These are phyloP conservation scores for Polygonum maritimum DNA, from an alignment of 148 eudicot species.

Conservation along the genomic window DNA sequence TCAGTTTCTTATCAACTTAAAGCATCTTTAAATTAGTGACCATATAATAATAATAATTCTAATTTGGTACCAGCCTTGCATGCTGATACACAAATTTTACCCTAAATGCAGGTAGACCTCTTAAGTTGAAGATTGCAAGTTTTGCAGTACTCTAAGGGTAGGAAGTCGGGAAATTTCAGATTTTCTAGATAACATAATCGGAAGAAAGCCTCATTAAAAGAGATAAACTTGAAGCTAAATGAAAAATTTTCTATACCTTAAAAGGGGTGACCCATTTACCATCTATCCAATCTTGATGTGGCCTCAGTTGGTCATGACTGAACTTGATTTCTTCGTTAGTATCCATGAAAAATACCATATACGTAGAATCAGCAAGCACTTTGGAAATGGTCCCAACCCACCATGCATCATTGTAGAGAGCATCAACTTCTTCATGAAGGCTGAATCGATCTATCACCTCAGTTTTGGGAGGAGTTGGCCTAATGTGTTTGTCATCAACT, in stretches of 20 bases:
- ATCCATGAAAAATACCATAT: conserved; percentile 54
- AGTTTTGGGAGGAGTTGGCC: conserved; percentile 65
- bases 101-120: not conserved
- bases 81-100: not conserved
- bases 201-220: not conserved
- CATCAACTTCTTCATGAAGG: conserved; percentile 69
- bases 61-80: not conserved
- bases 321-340: conserved; percentile 50
- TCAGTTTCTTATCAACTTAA: not conserved
- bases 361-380: conserved; percentile 36
- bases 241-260: conserved; percentile 30
- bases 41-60: not conserved
- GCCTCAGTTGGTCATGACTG: conserved; percentile 49
- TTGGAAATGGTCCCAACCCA: conserved; percentile 78
- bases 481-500: conserved; percentile 47
- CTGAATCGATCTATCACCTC: conserved; percentile 29
- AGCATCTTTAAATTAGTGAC: not conserved
- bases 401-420: conserved; percentile 79
- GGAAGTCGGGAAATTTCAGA: not conserved
- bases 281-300: conserved; percentile 75
- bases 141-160: not conserved
- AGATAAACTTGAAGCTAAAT: not conserved
- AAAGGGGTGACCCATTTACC: conserved; percentile 66
- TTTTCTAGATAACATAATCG: not conserved
- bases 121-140: not conserved